Evolutionary conservation across 768 basidiomycete species (phyloP).

Genomic region (Boletus rubropictus): DNA sequence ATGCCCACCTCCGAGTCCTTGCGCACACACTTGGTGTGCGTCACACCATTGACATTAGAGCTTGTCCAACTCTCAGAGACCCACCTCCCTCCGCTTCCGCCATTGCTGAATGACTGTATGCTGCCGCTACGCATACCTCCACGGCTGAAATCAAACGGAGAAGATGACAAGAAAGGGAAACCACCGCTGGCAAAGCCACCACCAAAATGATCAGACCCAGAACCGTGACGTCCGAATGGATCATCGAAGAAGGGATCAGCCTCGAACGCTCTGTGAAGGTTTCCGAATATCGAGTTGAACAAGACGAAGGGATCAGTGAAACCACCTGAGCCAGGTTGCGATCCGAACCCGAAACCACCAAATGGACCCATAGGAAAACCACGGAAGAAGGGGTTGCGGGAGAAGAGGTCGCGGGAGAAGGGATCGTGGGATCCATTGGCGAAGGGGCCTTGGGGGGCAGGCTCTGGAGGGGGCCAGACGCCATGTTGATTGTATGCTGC

Average conservation of each 20-base stretch:
- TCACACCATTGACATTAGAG: conserved; percentile 61
- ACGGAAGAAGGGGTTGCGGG: conserved; percentile 9
- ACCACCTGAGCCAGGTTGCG: conserved; percentile 14
- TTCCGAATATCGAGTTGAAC: conserved; percentile 67
- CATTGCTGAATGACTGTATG: conserved; percentile 9
- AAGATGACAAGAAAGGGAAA: conserved; percentile 8
- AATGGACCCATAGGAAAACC: conserved; percentile 26
- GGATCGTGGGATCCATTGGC: conserved; percentile 13
- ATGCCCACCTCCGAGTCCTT: conserved; percentile 53
- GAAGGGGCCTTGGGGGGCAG: conserved; percentile 11
- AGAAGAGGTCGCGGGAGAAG: conserved; percentile 19
- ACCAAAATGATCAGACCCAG: conserved; percentile 11
- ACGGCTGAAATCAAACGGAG: conserved; percentile 10
- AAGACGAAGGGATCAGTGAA: conserved; percentile 75
- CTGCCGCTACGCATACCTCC: conserved; percentile 13
- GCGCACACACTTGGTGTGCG: conserved; percentile 49
- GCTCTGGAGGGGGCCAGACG: conserved; percentile 64
- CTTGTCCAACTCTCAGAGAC: conserved; percentile 52
- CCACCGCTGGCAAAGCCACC: conserved; percentile 8
- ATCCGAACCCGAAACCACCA: conserved; percentile 21
- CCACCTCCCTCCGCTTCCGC: conserved; percentile 31
- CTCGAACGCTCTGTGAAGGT: conserved; percentile 34
- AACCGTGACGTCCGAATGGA: conserved; percentile 15
- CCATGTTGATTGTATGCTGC: conserved; percentile 65
- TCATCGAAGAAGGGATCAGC: conserved; percentile 34